These are phyloP conservation scores for Kwoniella sp. DNA, from an alignment of 768 basidiomycete species.

Conservation along the genomic window DNA sequence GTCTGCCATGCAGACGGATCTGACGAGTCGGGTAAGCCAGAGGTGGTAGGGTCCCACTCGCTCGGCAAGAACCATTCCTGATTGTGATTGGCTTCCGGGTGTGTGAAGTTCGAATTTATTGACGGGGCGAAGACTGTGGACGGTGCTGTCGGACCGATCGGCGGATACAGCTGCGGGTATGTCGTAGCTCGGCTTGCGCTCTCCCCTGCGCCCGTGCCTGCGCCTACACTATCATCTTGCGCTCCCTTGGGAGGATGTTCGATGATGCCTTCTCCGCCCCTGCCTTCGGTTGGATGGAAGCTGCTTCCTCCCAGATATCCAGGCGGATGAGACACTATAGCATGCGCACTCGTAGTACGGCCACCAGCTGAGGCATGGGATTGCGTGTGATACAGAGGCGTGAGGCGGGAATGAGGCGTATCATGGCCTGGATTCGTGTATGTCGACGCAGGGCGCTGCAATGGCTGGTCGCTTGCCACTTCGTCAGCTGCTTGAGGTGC, in stretches of 20 bases:
- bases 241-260: too few relatives aligned
- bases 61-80: conserved; percentile 21
- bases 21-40: conserved; percentile 20
- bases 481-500: not conserved
- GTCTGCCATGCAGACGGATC: conserved; percentile 19
- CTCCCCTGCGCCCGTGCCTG: too few relatives aligned
- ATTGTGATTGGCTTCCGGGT: not conserved
- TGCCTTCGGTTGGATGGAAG: not conserved
- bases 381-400: too few relatives aligned
- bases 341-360: not conserved
- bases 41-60: conserved; percentile 25
- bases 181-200: too few relatives aligned
- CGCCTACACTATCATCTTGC: too few relatives aligned
- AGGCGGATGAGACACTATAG: not conserved
- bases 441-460: too few relatives aligned
- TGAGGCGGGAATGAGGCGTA: too few relatives aligned
- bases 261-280: too few relatives aligned
- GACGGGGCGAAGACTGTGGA: not conserved
- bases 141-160: not conserved
- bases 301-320: not conserved
- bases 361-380: too few relatives aligned
- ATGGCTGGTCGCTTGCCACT: too few relatives aligned
- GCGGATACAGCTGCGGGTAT: too few relatives aligned
- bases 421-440: too few relatives aligned
- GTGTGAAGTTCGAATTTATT: not conserved